Base-by-base conservation (phyloP, 1,284 basidiomycete species). In the Cutaneotrichosporon mucoides region DNA sequence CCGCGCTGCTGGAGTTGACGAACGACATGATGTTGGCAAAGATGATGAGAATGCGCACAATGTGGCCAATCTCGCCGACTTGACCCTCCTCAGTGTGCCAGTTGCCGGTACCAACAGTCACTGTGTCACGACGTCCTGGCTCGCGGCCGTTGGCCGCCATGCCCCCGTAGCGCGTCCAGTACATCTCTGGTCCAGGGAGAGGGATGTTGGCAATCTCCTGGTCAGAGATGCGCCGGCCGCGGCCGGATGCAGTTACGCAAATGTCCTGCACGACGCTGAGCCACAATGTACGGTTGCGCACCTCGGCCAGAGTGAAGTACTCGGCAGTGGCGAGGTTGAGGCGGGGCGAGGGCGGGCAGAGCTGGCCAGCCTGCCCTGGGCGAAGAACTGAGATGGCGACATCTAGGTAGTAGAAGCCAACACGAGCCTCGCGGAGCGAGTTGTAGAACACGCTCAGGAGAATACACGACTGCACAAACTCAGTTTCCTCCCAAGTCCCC, bases 401-500 rank as follows among this genome's bases (percentile, higher is more conserved):
- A 63, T 76, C 76, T 35, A 79, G 75, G 64, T 77, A 78, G 55
- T 69, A 77, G 8, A 73, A 63, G 0, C 76, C 79, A 9, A 76
- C 62, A 7, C 69, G 65, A 1, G 74, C 59, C 55, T 77, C 73
- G 37, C 76, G 73, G 52, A 77, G 67, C 54, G 71, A 74, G 47
- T 73, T 73, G 64, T 76, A 78, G 61, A 79, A 77, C 41, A 77
- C 68, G 11, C 70, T 70, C 16, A 80, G 67, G 40, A 81, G 67
- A 53, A 72, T 72, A 15, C 74, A 66, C 1, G 79, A 70, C 62
- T 78, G 75, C 3, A 71, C 70, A 43, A 79, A 72, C 61, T 80
- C 79, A 34, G 79, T 74, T 56, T 77, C 76, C 56, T 76, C 75
- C 75, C 73, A 79, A 1, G 73, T 70, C 1, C 72, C 73, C 16